Evolutionary conservation across 805 yeast genomes (phyloP), one percentile per base, ranked within the genome.

Genomic region (Grigorovia yakushimaensis): DNA sequence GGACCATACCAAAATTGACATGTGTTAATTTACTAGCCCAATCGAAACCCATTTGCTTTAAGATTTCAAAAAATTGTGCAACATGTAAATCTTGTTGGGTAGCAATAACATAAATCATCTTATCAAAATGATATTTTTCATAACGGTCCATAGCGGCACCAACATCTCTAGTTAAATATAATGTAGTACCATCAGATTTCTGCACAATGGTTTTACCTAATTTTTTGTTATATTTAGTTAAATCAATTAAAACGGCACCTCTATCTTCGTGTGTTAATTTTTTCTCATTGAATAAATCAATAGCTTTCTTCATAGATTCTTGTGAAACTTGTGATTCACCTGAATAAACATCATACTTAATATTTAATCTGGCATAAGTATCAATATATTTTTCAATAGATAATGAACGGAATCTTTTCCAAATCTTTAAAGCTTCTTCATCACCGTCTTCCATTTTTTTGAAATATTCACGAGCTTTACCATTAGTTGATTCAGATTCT

Each of bases 61-160:
- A 73, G 55, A 88, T 86, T 70, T 89, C 95, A 69, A 91, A 91
- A 66, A 91, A 86, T 71, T 91, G 98, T 46, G 88, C 88, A 52
- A 78, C 73, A 65, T 91, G 96, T 57, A 93, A 77, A 68, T 91
- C 98, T 73, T 91, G 98, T 72, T 91, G 98, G 45, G 85, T 73
- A 5, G 98, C 98, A 69, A 88, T 83, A 47, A 93, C 98, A 63
- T 91, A 91, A 54, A 93, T 79, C 95, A 88, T 85, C 73, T 89
- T 89, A 72, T 89, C 97, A 64, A 91, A 93, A 48, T 88, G 71
- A 71, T 82, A 85, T 57, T 73, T 76, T 47, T 84, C 79, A 65
- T 86, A 77, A 73, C 98, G 89, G 62, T 84, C 86, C 60, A 83
- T 79, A 45, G 98, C 98, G 59, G 89, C 96, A 57, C 97, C 97